Evolutionary conservation across 768 basidiomycete species (phyloP), one percentile per base, ranked within the genome.

Genomic region (Suillus subalutaceus): DNA sequence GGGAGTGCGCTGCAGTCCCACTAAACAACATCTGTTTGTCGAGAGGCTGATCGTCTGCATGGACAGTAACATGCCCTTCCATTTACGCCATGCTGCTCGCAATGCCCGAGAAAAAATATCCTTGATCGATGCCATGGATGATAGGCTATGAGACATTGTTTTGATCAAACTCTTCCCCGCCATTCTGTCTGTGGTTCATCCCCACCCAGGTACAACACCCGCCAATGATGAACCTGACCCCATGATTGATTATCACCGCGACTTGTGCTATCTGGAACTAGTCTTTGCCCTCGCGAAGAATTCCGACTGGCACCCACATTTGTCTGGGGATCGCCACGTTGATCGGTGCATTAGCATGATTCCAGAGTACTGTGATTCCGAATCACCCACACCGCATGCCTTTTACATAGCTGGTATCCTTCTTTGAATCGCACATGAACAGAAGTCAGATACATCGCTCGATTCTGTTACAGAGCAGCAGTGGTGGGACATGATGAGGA

Each of bases 161-260:
- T 50, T 50, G 23, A 50, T 23, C 3, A 15, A 50, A 23, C 13
- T 50, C 6, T 50, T 23, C 6, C 48, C 48, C 12, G 48, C 48
- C 6, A 50, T 50, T 5, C 13, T 50, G 23, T 32, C 30, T 4
- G 30, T 32, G 30, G 30, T 32, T 32, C 30, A 4, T 4, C 48
- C 48, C n/a, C 48, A 12, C 12, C 48, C n/a, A 23, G 2, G 48
- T 50, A 2, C n/a, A 50, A 23, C 46, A 48, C n/a, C n/a, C 46
- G n/a, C 4, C 6, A 4, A 23, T 48, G n/a, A 48, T 48, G n/a
- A n/a, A n/a, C n/a, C n/a, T 13, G 4, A 10, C 46, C 10, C 0
- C n/a, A 1, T 9, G 10, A 6, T 23, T 10, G 1, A 23, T 13
- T 13, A 48, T 48, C 0, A 0, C 5, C 46, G 46, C 12, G 2